phyloP scores from a whole-genome alignment of 257 asterid species.

The Gentiana dahurica region DNA sequence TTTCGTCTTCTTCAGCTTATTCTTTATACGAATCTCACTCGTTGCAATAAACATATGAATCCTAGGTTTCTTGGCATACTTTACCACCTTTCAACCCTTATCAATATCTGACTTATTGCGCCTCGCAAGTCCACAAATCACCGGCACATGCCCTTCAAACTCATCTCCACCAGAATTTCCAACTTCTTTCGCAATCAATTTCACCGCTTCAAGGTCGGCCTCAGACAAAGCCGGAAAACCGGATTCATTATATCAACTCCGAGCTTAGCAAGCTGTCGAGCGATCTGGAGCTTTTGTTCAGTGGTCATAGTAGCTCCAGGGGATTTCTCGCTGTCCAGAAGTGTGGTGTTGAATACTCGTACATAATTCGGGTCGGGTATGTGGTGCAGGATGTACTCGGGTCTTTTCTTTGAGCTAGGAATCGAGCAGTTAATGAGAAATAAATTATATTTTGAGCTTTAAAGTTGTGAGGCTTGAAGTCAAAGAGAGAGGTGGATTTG shows the following conservation, averaged over 20 bases:
- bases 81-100: slow-evolving; percentile 92
- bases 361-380: slow-evolving; percentile 81
- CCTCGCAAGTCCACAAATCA: slow-evolving; percentile 86
- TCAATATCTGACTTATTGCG: slow-evolving; percentile 84
- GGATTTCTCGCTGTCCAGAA: slow-evolving; percentile 97
- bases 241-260: slow-evolving; percentile 94
- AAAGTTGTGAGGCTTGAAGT: background rate
- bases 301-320: slow-evolving; percentile 99
- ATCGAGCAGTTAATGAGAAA: slow-evolving; percentile 44
- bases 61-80: slow-evolving; percentile 73
- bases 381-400: slow-evolving; percentile 62
- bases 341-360: slow-evolving; percentile 87
- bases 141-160: slow-evolving; percentile 54
- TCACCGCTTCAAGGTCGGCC: slow-evolving; percentile 81
- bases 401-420: slow-evolving; percentile 31
- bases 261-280: slow-evolving; percentile 73
- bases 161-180: slow-evolving; percentile 30
- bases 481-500: slow-evolving; percentile 1
- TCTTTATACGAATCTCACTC: slow-evolving; percentile 83
- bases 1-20: slow-evolving; percentile 73
- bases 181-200: slow-evolving; percentile 65
- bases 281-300: slow-evolving; percentile 80
- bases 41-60: slow-evolving; percentile 95
- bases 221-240: slow-evolving; percentile 94
- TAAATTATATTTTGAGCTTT: background rate